These are phyloP conservation scores for Boechera retrofracta DNA, from an alignment of 345 rosid species.

Conservation along the genomic window DNA sequence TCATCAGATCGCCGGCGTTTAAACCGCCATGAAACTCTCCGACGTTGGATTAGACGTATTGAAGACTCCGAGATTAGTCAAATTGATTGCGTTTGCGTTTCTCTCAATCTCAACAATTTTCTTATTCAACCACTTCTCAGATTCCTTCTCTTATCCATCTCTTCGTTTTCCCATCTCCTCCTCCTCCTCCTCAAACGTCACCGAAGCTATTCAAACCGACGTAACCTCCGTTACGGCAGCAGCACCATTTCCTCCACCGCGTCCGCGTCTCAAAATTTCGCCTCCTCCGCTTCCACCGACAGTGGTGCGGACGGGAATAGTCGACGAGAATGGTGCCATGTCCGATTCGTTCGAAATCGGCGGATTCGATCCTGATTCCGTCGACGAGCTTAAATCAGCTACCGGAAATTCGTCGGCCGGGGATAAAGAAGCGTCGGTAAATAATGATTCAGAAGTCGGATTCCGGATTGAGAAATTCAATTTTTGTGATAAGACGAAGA, in stretches of 20 bases:
- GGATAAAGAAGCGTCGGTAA: conserved; percentile 17
- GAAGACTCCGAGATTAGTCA: conserved; percentile 52
- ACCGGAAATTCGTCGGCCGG: conserved; percentile 31
- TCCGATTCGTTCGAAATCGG: conserved; percentile 55
- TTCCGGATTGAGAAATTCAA: conserved; percentile 39
- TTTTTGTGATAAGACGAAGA: conserved; percentile 49
- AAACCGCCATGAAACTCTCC: conserved; percentile 32
- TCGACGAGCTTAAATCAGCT: conserved; percentile 39
- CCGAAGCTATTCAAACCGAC: conserved; percentile 6
- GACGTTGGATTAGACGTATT: conserved; percentile 41
- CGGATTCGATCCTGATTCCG: conserved; percentile 45
- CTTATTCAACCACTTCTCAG: conserved; percentile 45
- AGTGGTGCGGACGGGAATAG: conserved; percentile 54
- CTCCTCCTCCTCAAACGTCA: conserved; percentile 32
- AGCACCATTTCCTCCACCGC: conserved; percentile 34
- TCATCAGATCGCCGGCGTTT: conserved; percentile 33
- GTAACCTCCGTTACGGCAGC: conserved; percentile 3
- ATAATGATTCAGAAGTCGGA: not conserved
- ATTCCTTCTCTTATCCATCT: conserved; percentile 41
- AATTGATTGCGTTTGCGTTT: conserved; percentile 47
- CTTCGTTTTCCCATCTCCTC: conserved; percentile 33
- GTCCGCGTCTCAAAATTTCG: conserved; percentile 27
- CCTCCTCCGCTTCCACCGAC: conserved; percentile 52
- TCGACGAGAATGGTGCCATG: conserved; percentile 70
- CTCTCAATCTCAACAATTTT: conserved; percentile 42